Base-by-base conservation (phyloP, 2,329 filamentous ascomycete genomes). In the Alternaria arbusti region DNA sequence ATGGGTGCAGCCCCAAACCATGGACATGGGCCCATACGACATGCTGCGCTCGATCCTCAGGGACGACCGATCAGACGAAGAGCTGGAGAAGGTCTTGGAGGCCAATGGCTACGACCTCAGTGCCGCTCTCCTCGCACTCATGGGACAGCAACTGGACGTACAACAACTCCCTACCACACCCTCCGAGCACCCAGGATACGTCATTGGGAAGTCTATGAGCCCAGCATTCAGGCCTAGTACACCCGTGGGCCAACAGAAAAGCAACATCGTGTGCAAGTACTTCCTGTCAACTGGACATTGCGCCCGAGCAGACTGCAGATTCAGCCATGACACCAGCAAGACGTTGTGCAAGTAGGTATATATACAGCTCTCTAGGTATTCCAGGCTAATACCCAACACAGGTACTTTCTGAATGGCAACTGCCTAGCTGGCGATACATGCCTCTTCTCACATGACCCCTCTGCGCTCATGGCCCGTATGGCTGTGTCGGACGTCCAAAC, bases 21-120 rank as follows among this genome's bases (percentile, higher is more conserved):
- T 89, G 60, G 94, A 98, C 75, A 98, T 99, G 95, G 96, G 93
- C 62, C 95, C 96, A 1, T 97, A 97, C 81, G 96, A 99, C 78
- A 98, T 99, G 88, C 86, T 99, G 59, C 92, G 96, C 65, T 97
- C 95, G 6, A 96, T 99, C 44, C 85, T 99, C 25, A 93, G 95
- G 51, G 93, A 96, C 72, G 90, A 93, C 58, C 91, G 92, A 74
- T 91, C 93, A 3, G 95, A 98, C 73, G 94, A 98, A 55, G 96
- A 99, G 80, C 95, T 99, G 51, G 94, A 97, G 78, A 87, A 89
- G n/a, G 93, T 95, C 5, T 86, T 99, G 50, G 93, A 95, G 69
- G 86, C 89, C 61, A 95, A 97, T 78, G 91, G 92, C 60, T 99
- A 97, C 77, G 96, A 99, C 75, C 86, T 99, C 23, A 96, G 93